Conservation (phyloP, 345 rosid genomes). For the Salix arbutifolia region DNA sequence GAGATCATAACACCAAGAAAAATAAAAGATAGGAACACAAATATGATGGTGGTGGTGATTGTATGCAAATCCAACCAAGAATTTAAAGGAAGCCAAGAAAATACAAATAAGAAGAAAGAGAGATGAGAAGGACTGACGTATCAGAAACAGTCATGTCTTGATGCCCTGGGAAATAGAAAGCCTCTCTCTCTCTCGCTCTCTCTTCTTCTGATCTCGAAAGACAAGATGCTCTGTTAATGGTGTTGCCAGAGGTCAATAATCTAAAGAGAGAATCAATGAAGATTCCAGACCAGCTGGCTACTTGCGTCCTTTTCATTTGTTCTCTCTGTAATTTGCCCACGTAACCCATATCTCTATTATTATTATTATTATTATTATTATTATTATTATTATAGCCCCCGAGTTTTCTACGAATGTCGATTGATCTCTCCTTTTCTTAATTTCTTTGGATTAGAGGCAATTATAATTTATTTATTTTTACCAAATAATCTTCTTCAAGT, state of each 20-base stretch:
- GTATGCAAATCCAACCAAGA: not conserved
- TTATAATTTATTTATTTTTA: no score
- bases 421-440: not conserved
- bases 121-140: not conserved
- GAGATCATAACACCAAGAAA: not conserved
- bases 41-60: not conserved
- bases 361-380: no score
- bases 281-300: not conserved
- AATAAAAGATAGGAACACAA: not conserved
- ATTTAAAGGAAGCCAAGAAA: not conserved
- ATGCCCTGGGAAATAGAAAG: not conserved
- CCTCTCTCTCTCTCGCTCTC: not conserved
- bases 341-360: not conserved
- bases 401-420: not conserved
- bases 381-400: not conserved
- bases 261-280: not conserved
- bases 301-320: not conserved
- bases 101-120: not conserved
- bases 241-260: not conserved
- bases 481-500: not conserved
- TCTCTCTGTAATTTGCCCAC: not conserved
- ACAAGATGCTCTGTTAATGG: no score
- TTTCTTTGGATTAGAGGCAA: not conserved
- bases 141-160: slow-evolving; percentile 13
- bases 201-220: not conserved